Conservation (phyloP, 768 basidiomycete species). For the Kwoniella botswanensis region DNA sequence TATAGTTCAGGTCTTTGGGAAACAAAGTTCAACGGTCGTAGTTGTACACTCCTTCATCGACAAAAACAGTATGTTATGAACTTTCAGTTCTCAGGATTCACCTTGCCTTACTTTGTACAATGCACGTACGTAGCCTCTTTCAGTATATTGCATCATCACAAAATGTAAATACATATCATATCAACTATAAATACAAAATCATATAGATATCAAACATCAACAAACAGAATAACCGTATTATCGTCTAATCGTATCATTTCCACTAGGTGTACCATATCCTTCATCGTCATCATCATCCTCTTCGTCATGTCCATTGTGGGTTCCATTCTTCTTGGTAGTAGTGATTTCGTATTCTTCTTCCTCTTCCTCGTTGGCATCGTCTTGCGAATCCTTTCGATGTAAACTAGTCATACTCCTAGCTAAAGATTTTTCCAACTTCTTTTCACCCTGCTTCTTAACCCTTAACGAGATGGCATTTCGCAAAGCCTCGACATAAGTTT, state of each 20-base stretch:
- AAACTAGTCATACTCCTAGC: conserved; percentile 29
- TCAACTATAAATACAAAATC: not conserved
- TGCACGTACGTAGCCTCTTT: not conserved
- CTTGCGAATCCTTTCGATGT: not conserved
- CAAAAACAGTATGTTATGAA: too few relatives aligned
- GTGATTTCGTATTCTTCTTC: not conserved
- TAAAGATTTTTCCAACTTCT: conserved; percentile 67
- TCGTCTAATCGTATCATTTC: conserved; percentile 1
- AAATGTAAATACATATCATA: not conserved
- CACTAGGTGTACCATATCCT: conserved; percentile 6
- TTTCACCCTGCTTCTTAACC: conserved; percentile 88
- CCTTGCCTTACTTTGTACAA: too few relatives aligned
- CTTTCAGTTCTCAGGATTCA: too few relatives aligned
- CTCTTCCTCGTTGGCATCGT: not conserved
- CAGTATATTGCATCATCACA: too few relatives aligned
- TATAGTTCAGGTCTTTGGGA: not conserved
- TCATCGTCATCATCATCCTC: conserved; percentile 3
- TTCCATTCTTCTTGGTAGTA: not conserved
- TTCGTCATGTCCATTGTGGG: not conserved
- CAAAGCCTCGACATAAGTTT: conserved; percentile 90
- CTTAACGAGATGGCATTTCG: conserved; percentile 80
- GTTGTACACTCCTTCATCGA: not conserved
- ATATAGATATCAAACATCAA: not conserved
- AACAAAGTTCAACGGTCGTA: not conserved
- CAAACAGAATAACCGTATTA: not conserved